Conservation (phyloP, 2,329 filamentous ascomycete species). For the Sporothrix brunneoviolacea region DNA sequence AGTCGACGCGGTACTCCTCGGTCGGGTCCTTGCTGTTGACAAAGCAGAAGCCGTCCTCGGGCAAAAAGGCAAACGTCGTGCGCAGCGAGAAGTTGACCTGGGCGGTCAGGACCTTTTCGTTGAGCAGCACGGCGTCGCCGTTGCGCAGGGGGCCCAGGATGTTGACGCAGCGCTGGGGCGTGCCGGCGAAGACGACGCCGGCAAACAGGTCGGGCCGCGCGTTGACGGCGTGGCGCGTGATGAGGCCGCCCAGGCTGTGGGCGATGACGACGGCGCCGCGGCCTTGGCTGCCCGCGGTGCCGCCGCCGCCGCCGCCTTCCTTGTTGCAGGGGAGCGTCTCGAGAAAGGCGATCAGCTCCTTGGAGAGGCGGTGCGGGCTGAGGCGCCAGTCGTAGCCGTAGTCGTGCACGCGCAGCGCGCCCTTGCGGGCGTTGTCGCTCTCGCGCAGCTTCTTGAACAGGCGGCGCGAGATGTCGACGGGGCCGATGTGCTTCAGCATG, state of each 20-base stretch:
- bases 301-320: constrained; percentile 51
- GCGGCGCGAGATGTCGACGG: constrained; percentile 79
- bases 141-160: constrained; percentile 84
- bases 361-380: constrained; percentile 69
- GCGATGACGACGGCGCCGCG: constrained; percentile 75
- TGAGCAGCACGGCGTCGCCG: constrained; percentile 86
- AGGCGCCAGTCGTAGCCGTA: constrained; percentile 95
- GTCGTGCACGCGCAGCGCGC: constrained; percentile 73
- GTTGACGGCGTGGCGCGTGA: constrained; percentile 84
- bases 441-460: constrained; percentile 71
- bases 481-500: constrained; percentile 86
- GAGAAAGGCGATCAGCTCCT: constrained; percentile 65
- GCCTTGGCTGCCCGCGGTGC: no score
- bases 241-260: constrained; percentile 80
- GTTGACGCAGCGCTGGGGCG: constrained; percentile 81
- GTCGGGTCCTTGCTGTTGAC: constrained; percentile 68
- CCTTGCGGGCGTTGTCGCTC: constrained; percentile 64
- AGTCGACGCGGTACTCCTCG: constrained; percentile 75
- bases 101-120: constrained; percentile 81
- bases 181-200: constrained; percentile 78
- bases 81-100: constrained; percentile 90
- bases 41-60: constrained; percentile 82
- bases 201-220: constrained; percentile 76
- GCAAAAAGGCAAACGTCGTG: constrained; percentile 77
- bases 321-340: constrained; percentile 69